Evolutionary conservation across 352 stramenopile species (phyloP).

Genomic region (Pythium diclinum): DNA sequence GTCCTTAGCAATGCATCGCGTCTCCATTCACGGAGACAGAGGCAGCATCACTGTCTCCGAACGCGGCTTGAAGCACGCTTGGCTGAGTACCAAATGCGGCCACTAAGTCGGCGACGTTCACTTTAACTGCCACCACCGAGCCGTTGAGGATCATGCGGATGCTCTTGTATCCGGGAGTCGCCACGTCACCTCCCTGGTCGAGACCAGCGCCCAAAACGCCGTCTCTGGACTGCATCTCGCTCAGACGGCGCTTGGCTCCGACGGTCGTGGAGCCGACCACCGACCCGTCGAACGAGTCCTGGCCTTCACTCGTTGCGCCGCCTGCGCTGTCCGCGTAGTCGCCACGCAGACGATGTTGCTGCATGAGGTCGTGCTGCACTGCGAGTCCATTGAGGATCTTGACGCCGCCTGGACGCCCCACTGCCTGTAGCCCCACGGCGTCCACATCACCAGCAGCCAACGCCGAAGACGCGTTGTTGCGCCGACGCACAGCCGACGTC

Average conservation of each 20-base stretch:
- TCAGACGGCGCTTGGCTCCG: constrained; percentile 20
- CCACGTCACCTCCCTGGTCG: background rate
- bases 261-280: background rate
- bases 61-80: background rate
- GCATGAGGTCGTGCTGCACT: constrained; percentile 21
- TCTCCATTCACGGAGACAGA: constrained; percentile 1
- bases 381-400: constrained; percentile 25
- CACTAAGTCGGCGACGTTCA: constrained; percentile 69
- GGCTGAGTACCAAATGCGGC: constrained; percentile 12
- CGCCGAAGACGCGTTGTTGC: background rate
- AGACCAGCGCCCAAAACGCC: background rate
- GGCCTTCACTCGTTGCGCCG: background rate
- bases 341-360: constrained; percentile 10
- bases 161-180: constrained; percentile 38
- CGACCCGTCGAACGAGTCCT: background rate
- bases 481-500: constrained; percentile 24
- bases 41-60: background rate
- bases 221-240: constrained; percentile 14
- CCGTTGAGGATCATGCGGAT: constrained; percentile 77
- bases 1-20: background rate
- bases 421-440: background rate
- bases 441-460: background rate
- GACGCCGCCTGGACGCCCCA: background rate
- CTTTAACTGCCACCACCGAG: constrained; percentile 56
- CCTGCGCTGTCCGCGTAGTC: background rate